These are phyloP conservation scores for Trametes versicolor DNA, from an alignment of 1,284 basidiomycete genomes.

Conservation along the genomic window DNA sequence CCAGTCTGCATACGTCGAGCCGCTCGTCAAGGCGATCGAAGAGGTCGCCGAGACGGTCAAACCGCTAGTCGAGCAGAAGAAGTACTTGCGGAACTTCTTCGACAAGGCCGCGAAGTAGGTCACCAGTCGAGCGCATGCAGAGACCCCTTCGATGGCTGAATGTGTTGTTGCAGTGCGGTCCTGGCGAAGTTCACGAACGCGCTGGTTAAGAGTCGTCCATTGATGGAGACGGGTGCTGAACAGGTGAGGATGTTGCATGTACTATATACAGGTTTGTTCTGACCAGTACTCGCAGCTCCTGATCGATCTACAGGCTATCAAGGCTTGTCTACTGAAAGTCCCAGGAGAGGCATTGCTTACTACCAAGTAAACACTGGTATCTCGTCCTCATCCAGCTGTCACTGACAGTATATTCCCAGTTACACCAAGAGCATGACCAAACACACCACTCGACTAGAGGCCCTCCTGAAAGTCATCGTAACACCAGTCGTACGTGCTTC, in stretches of 20 bases:
- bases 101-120: constrained; percentile 89
- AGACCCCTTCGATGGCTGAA: constrained; percentile 6
- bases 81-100: constrained; percentile 90
- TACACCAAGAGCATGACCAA: constrained; percentile 87
- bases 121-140: neutral
- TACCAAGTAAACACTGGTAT: constrained; percentile 55
- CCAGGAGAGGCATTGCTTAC: constrained; percentile 75
- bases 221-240: constrained; percentile 92
- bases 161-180: constrained; percentile 65
- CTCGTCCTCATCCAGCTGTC: constrained; percentile 2
- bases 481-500: constrained; percentile 78
- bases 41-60: constrained; percentile 73
- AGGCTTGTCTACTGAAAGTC: constrained; percentile 84
- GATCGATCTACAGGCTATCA: constrained; percentile 91
- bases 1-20: constrained; percentile 82
- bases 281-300: constrained; percentile 66
- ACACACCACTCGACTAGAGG: constrained; percentile 84
- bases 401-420: constrained; percentile 49
- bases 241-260: constrained; percentile 63
- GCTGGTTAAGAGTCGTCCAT: constrained; percentile 87
- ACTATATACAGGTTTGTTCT: neutral
- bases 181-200: constrained; percentile 88
- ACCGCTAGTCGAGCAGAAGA: constrained; percentile 89
- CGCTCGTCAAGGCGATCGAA: constrained; percentile 74
- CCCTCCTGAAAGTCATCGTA: constrained; percentile 92